A percentile compares a stretch with the other conserved stretches of the same genome.
These are phyloP conservation scores for Candida yuanshanica DNA, from an alignment of 805 yeast genomes.

Conservation along the genomic window DNA sequence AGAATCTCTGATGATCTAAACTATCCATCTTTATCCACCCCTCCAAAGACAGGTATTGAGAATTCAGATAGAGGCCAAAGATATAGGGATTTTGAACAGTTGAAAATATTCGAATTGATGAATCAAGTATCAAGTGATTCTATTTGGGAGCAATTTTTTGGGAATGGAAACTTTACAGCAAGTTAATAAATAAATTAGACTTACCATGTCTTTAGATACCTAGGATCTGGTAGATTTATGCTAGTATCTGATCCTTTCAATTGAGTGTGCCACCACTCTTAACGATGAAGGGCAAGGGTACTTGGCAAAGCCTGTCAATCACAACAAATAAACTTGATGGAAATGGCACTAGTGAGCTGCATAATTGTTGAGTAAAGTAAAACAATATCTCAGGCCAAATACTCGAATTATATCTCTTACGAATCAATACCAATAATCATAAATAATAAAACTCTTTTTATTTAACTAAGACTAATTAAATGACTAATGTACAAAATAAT, in stretches of 20 bases:
- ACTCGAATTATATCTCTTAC: too few relatives aligned
- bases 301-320: too few relatives aligned
- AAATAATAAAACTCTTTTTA: neutral
- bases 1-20: conserved; percentile 9
- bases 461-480: neutral
- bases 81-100: conserved; percentile 39
- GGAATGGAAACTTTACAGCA: conserved; percentile 18
- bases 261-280: too few relatives aligned
- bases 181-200: neutral
- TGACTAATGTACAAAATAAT: conserved; percentile 1
- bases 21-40: conserved; percentile 21
- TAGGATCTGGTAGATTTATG: too few relatives aligned
- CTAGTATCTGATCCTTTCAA: too few relatives aligned
- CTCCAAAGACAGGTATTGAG: conserved; percentile 10
- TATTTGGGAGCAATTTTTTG: conserved; percentile 64
- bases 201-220: neutral
- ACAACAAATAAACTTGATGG: too few relatives aligned
- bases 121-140: conserved; percentile 52
- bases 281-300: too few relatives aligned
- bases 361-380: too few relatives aligned
- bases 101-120: conserved; percentile 52
- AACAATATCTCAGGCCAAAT: too few relatives aligned
- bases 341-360: too few relatives aligned
- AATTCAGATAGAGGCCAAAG: neutral
- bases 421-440: neutral